phyloP scores from a whole-genome alignment of 1,284 basidiomycete genomes.

The Xerocomus amazonicus region DNA sequence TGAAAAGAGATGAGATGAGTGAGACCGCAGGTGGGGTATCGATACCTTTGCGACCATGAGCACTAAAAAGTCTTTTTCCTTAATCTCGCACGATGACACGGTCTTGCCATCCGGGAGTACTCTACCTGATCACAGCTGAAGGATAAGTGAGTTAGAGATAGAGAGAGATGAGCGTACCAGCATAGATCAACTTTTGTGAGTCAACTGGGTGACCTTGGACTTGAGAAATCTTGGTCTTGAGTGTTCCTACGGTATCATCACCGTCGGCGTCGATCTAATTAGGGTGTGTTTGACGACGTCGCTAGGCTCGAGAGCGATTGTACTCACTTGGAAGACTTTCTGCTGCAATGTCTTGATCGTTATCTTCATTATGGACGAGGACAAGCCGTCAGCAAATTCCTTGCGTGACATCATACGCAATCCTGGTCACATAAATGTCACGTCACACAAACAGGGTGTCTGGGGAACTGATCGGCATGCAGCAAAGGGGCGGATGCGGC shows the following conservation, averaged over 20 bases:
- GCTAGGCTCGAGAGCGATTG: background rate
- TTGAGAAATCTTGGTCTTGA: conserved; percentile 86
- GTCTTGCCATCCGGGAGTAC: conserved; percentile 88
- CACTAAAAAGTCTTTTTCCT: conserved; percentile 99
- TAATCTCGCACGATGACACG: conserved; percentile 86
- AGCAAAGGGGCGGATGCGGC: conserved; percentile 19
- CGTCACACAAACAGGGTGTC: conserved; percentile 18
- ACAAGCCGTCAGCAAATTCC: conserved; percentile 8
- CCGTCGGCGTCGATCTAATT: conserved; percentile 77
- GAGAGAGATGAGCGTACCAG: conserved; percentile 50
- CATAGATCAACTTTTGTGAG: conserved; percentile 93
- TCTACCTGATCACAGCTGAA: conserved; percentile 61
- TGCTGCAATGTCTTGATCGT: conserved; percentile 93
- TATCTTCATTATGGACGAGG: conserved; percentile 71
- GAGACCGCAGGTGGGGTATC: background rate
- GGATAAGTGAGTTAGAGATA: conserved; percentile 7
- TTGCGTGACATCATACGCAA: conserved; percentile 22
- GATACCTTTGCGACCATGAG: conserved; percentile 95
- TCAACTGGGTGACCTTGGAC: conserved; percentile 73
- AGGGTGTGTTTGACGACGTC: conserved; percentile 1
- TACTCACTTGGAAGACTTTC: conserved; percentile 71
- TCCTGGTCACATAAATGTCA: conserved; percentile 23
- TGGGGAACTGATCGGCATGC: conserved; percentile 24
- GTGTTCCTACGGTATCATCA: conserved; percentile 68
- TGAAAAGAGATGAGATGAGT: conserved; percentile 6